Evolutionary conservation across 768 basidiomycete genomes (phyloP), one percentile per base, ranked within the genome.

Genomic region (Boletus subcaerulescens): DNA sequence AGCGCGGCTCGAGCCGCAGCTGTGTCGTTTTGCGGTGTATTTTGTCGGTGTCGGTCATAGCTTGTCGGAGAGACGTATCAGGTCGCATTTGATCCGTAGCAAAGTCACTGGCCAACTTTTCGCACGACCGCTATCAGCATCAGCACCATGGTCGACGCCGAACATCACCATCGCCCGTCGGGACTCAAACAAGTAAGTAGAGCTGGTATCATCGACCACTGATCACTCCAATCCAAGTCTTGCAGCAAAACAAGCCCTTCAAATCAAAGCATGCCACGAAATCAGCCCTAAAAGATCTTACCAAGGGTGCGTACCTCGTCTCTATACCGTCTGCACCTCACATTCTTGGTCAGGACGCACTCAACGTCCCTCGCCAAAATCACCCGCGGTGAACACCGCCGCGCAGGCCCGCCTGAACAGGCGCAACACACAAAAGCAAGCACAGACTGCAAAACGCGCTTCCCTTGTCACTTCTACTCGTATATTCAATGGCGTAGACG

Each of bases 191-290:
- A 97, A 80, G 81, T 80, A 56, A 44, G 79, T 62, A 45, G 48
- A 50, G 50, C 51, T 43, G 43, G 33, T 41, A 48, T 52, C 42
- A 18, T 43, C 41, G 38, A 41, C 40, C 17, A 20, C 33, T 18
- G 5, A 48, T 44, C 36, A 18, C 42, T 57, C 36, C 22, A 45
- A 50, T 31, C 33, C 40, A 44, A 45, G 38, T 45, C 49, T 43
- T 18, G 15, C 59, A 94, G 91, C 76, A 84, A 78, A 97, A 98
- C 73, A 98, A 98, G 71, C 61, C 81, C 2, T 98, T 90, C 79
- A 98, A 98, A 74, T 92, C 92, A 3, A 90, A 86, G 68, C 91
- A 94, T 76, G 82, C 93, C 3, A 83, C 90, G 13, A 97, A 97
- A 73, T 84, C 88, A 1, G 78, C 89, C 0, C 64, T 97, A 38